phyloP scores from a whole-genome alignment of 345 rosid genomes.

The Theobroma cacao region DNA sequence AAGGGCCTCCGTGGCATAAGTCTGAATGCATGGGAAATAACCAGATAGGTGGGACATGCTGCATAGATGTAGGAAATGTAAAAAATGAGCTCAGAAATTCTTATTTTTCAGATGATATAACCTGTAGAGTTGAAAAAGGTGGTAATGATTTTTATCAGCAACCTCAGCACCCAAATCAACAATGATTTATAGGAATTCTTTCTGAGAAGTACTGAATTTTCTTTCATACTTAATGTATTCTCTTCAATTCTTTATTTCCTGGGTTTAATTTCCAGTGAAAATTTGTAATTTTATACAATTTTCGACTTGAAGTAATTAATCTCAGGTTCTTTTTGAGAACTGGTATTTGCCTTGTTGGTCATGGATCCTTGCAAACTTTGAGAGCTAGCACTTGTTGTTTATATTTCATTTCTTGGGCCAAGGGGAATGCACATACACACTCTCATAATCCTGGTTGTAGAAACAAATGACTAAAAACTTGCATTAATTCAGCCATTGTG shows the following conservation, averaged over 20 bases:
- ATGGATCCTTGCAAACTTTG: background rate
- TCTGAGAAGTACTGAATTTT: constrained; percentile 33
- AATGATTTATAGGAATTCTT: constrained; percentile 41
- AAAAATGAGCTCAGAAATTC: constrained; percentile 36
- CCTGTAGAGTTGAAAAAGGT: constrained; percentile 43
- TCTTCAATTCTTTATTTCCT: constrained; percentile 48
- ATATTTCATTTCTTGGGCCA: too few relatives aligned
- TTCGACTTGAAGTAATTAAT: background rate
- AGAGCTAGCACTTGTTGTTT: background rate
- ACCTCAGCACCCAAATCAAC: constrained; percentile 37
- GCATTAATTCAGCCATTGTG: too few relatives aligned
- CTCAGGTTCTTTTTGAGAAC: background rate
- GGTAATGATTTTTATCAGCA: constrained; percentile 40
- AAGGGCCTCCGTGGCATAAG: background rate
- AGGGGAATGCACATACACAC: too few relatives aligned
- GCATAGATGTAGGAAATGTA: constrained; percentile 26
- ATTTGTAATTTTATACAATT: background rate
- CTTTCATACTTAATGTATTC: constrained; percentile 39
- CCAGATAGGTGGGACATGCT: constrained; percentile 28
- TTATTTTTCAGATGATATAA: constrained; percentile 33
- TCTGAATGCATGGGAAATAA: constrained; percentile 28
- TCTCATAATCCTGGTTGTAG: too few relatives aligned
- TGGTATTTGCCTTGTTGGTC: background rate
- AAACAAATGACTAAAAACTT: too few relatives aligned
- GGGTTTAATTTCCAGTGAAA: constrained; percentile 13